Base-by-base conservation (phyloP, 495 filamentous ascomycete genomes). In the Aspergillus baeticus region DNA sequence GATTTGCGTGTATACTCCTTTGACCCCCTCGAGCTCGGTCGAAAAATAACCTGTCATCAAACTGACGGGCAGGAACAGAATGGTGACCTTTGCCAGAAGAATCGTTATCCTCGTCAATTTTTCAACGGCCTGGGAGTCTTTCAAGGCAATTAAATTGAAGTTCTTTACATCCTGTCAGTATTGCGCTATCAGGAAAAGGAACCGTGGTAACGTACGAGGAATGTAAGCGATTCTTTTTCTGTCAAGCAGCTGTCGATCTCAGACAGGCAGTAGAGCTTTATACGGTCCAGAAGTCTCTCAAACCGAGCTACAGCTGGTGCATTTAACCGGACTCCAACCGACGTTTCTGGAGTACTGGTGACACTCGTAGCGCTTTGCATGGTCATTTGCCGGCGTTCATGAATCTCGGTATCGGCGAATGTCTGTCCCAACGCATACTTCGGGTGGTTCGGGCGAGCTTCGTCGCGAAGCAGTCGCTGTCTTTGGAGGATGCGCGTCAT, bases 1-100 rank as follows among this genome's bases (percentile, higher is more conserved):
- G 33, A 63, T 77, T 20, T 75, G 65, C 0, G 77, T 83, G 69
- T 88, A 93, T 15, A 76, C 70, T 5, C 67, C 74, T 41, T 80
- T 71, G 8, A 87, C 66, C 11, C 84, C 84, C 20, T 70, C 63
- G 41, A 94, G 78, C 64, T 91, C 82, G 17, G 86, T 83, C 1
- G 84, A 87, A 64, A 94, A 96, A 72, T 92, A 95, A n/a, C 76
- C 86, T 10, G 88, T 92, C 81, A 94, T 85, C 34, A 96, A 76
- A 58, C 84, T 89, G 58, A 96, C 85, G 3, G 91, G 91, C 41
- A 96, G 74, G 72, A 96, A 96, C 41, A 95, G 74, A 45, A 95
- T 90, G 11, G 87, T 90, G 41, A 88, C 83, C 64, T 93, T 93
- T 22, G 88, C 89, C 13, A 95, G 73, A n/a, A 94, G 72, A 36